Evolutionary conservation across 345 rosid genomes (phyloP).

Genomic region (Lepidium didymum): DNA sequence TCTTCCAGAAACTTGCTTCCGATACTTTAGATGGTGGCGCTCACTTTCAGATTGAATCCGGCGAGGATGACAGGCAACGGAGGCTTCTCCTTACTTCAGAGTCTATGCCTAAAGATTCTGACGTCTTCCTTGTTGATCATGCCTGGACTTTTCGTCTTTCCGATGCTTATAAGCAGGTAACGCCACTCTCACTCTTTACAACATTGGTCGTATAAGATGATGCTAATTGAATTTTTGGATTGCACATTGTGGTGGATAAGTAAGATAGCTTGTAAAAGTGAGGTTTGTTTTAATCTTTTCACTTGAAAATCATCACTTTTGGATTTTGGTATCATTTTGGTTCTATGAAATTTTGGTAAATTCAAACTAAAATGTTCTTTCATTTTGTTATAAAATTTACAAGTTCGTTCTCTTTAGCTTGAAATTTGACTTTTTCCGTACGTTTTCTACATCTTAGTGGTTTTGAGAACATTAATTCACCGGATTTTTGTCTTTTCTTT

Average conservation of each 20-base stretch:
- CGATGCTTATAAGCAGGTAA: slow-evolving; percentile 66
- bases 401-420: neutral
- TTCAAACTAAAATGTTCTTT: neutral
- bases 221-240: neutral
- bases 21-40: slow-evolving; percentile 83
- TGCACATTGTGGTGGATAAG: neutral
- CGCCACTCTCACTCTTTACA: neutral
- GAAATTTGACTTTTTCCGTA: neutral
- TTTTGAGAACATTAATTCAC: neutral
- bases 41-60: slow-evolving; percentile 60
- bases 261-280: neutral
- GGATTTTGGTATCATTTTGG: no score
- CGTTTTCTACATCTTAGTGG: neutral
- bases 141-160: slow-evolving; percentile 95
- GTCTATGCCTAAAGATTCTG: slow-evolving; percentile 48
- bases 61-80: slow-evolving; percentile 59
- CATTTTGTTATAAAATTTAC: neutral
- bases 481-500: neutral
- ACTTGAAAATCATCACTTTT: no score
- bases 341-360: no score
- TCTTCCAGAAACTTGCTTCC: slow-evolving; percentile 61
- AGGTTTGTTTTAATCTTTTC: neutral
- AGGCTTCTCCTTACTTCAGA: slow-evolving; percentile 61
- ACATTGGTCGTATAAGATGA: neutral
- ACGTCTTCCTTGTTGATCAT: slow-evolving; percentile 81